Conservation (phyloP, 495 filamentous ascomycete genomes). For the Amphirosellinia nigrospora region DNA sequence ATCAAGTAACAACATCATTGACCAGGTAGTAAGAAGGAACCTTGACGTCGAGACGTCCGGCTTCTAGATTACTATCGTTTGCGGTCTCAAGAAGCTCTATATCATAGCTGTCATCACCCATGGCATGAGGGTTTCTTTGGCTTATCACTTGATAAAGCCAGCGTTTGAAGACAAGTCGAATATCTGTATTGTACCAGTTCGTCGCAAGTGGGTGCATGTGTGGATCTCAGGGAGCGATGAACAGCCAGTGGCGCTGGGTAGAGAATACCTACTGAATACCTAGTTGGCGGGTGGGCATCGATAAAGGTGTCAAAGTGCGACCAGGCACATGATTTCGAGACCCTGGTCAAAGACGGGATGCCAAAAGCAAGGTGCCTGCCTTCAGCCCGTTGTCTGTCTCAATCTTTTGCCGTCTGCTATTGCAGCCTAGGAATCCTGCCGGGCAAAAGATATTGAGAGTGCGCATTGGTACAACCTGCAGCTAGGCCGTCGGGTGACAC, state of each 20-base stretch:
- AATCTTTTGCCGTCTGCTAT: constrained; percentile 11
- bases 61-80: constrained; percentile 42
- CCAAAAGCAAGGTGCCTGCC: constrained; percentile 2
- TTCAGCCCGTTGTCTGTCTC: constrained; percentile 19
- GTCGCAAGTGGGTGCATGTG: background rate
- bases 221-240: background rate
- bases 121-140: constrained; percentile 30
- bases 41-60: constrained; percentile 46
- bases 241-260: background rate
- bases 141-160: constrained; percentile 22
- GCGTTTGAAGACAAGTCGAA: constrained; percentile 16
- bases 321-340: constrained; percentile 4
- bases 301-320: background rate
- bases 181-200: background rate
- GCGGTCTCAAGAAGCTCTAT: constrained; percentile 53
- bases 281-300: background rate
- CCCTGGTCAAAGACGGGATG: background rate
- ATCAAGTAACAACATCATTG: constrained; percentile 60
- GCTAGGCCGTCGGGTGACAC: constrained; percentile 13
- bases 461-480: constrained; percentile 7
- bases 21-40: constrained; percentile 57
- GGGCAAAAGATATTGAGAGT: background rate
- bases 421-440: constrained; percentile 32
- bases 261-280: background rate
- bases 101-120: constrained; percentile 50